Conservation (phyloP, 305 asterid genomes). For the Salvia sclarea region DNA sequence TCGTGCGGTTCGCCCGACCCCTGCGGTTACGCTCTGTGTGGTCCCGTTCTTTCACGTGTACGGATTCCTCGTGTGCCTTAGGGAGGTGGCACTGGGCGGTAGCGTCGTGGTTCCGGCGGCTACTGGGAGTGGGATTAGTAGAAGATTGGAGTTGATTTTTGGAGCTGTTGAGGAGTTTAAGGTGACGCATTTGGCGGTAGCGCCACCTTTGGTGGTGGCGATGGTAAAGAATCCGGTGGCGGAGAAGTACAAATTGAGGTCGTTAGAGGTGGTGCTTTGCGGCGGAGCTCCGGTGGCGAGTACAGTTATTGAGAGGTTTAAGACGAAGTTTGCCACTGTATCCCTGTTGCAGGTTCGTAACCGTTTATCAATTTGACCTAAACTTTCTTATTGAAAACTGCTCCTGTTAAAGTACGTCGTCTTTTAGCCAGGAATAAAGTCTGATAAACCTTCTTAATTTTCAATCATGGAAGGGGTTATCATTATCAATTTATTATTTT, state of each 20-base stretch:
- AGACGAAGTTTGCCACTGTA: slow-evolving; percentile 37
- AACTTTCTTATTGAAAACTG: no score
- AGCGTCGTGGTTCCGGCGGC: slow-evolving; percentile 47
- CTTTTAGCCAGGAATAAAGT: no score
- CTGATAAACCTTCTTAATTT: no score
- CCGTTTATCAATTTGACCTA: not conserved
- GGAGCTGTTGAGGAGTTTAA: slow-evolving; percentile 52
- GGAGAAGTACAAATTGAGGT: slow-evolving; percentile 47
- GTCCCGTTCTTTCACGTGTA: slow-evolving; percentile 74
- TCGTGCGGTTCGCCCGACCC: slow-evolving; percentile 29
- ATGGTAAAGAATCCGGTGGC: slow-evolving; percentile 54
- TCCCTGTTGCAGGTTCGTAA: slow-evolving; percentile 36
- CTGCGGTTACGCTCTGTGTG: slow-evolving; percentile 50
- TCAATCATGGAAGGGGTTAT: no score
- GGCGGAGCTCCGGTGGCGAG: slow-evolving; percentile 71
- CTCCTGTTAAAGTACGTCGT: no score
- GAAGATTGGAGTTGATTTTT: slow-evolving; percentile 54
- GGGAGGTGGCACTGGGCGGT: slow-evolving; percentile 61
- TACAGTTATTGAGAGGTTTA: slow-evolving; percentile 37
- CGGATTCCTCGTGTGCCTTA: slow-evolving; percentile 60
- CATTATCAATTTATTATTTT: no score
- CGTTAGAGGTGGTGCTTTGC: slow-evolving; percentile 50
- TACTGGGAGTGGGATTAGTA: slow-evolving; percentile 50
- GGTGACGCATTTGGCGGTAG: slow-evolving; percentile 64
- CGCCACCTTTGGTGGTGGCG: slow-evolving; percentile 68